Evolutionary conservation across 1,284 basidiomycete genomes (phyloP), one percentile per base, ranked within the genome.

Genomic region (Cutaneotrichosporon dermatis): DNA sequence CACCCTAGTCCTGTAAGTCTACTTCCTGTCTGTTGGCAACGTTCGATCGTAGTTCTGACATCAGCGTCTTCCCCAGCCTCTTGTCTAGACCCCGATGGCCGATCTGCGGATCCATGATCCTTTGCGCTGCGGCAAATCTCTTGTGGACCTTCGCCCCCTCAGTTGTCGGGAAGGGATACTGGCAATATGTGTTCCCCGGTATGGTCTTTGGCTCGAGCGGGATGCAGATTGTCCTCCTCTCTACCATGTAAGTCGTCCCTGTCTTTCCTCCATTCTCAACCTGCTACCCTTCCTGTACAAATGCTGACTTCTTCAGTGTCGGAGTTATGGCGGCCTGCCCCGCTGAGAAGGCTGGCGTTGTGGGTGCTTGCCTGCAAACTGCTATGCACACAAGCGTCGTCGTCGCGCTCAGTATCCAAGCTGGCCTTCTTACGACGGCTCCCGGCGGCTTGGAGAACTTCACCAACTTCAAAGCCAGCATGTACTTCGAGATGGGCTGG

Each of bases 101-200:
- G 5, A 64, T 69, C 50, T 51, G 63, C 10, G 15, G 63, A 40
- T 64, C 65, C 42, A 63, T 67, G 60, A 10, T 63, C 13, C 33
- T 70, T 44, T 63, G 57, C 7, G 42, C 52, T 3, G 59, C 59
- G n/a, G 66, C 60, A 4, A 63, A 58, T 53, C 16, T 59, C 4
- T 39, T 61, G 42, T 55, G 58, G 45, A 62, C 61, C n/a, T 54
- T 55, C 42, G 60, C 58, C 5, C 35, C 53, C 12, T 50, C 52
- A n/a, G 41, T 61, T 10, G 46, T 53, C 40, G 52, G 59, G 12
- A 58, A 35, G 36, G 56, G 61, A 35, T 70, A 68, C 55, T 70
- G 68, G 68, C 51, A 54, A 16, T 66, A 54, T 44, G 54, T 54
- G 8, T 66, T 69, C 55, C 68, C 68, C 13, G 63, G 59, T 43